Evolutionary conservation across 2,329 filamentous ascomycete genomes (phyloP), one percentile per base, ranked within the genome.

Genomic region (Cercospora citrullina): DNA sequence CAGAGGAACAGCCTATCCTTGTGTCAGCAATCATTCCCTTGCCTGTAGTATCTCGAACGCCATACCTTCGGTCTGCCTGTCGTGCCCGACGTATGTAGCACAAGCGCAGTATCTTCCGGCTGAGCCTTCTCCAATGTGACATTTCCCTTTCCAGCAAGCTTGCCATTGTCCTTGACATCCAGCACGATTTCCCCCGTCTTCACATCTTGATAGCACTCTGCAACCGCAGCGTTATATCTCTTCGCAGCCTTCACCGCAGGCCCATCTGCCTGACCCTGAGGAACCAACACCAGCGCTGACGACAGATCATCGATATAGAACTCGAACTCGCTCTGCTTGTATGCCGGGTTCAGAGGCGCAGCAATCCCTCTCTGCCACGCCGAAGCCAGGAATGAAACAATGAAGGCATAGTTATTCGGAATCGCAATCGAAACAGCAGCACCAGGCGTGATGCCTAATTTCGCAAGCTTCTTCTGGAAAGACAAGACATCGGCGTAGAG

Each of bases 291-390:
- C 68, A 96, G 83, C 36, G 90, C 90, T 5, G 92, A 94, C 77
- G 89, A 91, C 74, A 96, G 84, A 77, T 96, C 92, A 72, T 93
- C 90, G 75, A 96, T 94, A 80, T 95, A 96, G 81, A 96, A 96
- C 79, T 95, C 92, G 78, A 94, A 95, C 79, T 96, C 92, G 66
- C 89, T 89, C 80, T 95, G 91, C 82, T 94, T 96, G 84, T 96
- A 96, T 55, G 89, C 90, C 48, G 92, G 89, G 79, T 96, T 96
- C 72, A 96, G 83, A n/a, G 92, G 93, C 3, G 93, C 93, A 7
- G 92, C 92, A 73, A 95, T 90, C 31, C 85, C 91, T 75, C 93
- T 87, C 82, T 95, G 92, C 88, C 90, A 93, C n/a, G 91, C 88
- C 18, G 89, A 86, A n/a, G 92, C 92, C 55, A 96, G 86, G 81